phyloP scores from a whole-genome alignment of 1,284 basidiomycete species.

The Trichosporon coremiiforme region DNA sequence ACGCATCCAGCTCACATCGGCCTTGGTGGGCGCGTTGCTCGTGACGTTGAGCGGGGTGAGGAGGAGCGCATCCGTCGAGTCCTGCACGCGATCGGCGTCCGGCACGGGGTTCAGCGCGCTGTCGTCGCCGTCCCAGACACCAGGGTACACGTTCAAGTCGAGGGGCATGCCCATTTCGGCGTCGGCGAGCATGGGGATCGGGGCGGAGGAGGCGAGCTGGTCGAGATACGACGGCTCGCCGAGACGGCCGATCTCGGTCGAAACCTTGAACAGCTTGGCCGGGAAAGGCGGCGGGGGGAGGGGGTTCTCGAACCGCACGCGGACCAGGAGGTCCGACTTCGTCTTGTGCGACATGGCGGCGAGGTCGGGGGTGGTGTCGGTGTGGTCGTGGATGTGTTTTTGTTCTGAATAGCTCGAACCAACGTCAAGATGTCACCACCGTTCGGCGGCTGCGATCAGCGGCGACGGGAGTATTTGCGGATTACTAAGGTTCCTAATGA shows the following conservation, averaged over 20 bases:
- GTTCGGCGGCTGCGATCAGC: not conserved
- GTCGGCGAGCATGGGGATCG: constrained; percentile 89
- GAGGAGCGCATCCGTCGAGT: constrained; percentile 40
- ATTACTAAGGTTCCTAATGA: not conserved
- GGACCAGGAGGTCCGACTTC: constrained; percentile 73
- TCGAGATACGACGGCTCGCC: constrained; percentile 80
- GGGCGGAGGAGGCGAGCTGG: constrained; percentile 73
- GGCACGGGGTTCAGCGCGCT: constrained; percentile 68
- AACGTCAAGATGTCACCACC: not conserved
- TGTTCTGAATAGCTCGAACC: not conserved
- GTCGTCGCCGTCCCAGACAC: constrained; percentile 78
- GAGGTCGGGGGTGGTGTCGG: not conserved
- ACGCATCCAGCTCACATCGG: constrained; percentile 80
- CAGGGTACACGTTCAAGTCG: constrained; percentile 77
- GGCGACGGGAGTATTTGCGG: not conserved
- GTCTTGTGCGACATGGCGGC: constrained; percentile 28
- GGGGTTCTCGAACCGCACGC: constrained; percentile 88
- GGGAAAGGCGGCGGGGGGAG: constrained; percentile 92
- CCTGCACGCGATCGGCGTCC: constrained; percentile 61
- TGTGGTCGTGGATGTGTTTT: not conserved
- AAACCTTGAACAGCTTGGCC: constrained; percentile 84
- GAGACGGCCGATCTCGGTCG: constrained; percentile 78
- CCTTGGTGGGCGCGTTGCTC: constrained; percentile 29
- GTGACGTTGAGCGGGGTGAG: constrained; percentile 40
- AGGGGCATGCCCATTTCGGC: constrained; percentile 93